Conservation (phyloP, 257 asterid species). For the Marsdenia floribunda region DNA sequence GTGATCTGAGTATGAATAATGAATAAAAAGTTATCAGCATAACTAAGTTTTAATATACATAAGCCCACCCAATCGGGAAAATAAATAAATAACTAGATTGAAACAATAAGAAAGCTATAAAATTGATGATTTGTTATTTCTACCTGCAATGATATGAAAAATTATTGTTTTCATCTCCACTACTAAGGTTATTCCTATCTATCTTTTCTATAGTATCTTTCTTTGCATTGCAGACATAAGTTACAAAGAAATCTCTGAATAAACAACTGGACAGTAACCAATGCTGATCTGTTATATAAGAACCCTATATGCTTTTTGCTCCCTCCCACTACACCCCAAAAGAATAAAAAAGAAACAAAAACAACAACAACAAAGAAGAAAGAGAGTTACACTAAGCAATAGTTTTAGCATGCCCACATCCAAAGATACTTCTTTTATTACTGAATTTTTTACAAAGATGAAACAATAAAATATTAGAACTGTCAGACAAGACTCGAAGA, state of each 20-base stretch:
- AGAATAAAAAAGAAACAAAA: not conserved
- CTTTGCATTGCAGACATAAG: not conserved
- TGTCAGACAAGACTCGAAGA: not conserved
- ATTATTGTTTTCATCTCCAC: not conserved
- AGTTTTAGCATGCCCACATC: not conserved
- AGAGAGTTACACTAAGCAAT: not conserved
- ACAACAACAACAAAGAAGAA: not conserved
- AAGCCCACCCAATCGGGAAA: not conserved
- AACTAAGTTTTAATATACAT: not conserved
- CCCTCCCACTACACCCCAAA: not conserved
- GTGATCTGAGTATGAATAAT: conserved; percentile 44
- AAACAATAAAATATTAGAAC: not conserved
- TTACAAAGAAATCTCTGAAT: not conserved
- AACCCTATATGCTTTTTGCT: not conserved
- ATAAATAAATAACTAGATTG: not conserved
- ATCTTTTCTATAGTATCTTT: not conserved
- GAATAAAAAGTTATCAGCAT: not conserved
- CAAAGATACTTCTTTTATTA: not conserved
- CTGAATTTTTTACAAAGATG: not conserved
- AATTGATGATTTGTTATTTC: not conserved
- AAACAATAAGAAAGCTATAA: not conserved
- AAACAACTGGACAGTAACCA: not conserved
- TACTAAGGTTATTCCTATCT: not conserved
- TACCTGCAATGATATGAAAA: not conserved
- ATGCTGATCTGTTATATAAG: not conserved